Conservation (phyloP, 1,284 basidiomycete species). For the Hypsizygus ulmarius region DNA sequence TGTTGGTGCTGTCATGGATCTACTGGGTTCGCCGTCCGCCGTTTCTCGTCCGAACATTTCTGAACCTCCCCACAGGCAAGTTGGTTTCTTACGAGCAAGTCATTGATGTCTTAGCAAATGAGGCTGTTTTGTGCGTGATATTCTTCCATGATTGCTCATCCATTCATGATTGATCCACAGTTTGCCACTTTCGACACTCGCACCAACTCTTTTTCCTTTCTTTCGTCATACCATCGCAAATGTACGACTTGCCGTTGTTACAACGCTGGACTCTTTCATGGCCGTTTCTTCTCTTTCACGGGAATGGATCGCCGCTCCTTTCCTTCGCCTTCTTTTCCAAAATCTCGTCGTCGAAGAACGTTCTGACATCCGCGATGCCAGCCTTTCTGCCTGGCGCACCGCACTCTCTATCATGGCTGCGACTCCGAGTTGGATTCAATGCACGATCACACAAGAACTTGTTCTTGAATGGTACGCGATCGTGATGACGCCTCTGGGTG, state of each 20-base stretch:
- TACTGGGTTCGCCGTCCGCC: conserved; percentile 61
- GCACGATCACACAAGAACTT: conserved; percentile 49
- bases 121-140: conserved; percentile 60
- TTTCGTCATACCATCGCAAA: conserved; percentile 96
- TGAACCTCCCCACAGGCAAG: conserved; percentile 51
- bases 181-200: conserved; percentile 74
- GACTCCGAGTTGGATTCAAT: conserved; percentile 48
- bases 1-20: conserved; percentile 96
- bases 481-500: conserved; percentile 89
- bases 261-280: conserved; percentile 88
- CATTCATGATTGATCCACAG: conserved; percentile 35
- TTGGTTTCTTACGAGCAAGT: conserved; percentile 82
- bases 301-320: conserved; percentile 80
- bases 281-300: conserved; percentile 70
- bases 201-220: conserved; percentile 92
- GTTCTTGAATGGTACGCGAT: conserved; percentile 83
- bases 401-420: conserved; percentile 58
- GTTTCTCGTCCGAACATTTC: conserved; percentile 2
- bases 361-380: conserved; percentile 78
- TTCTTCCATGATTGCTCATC: conserved; percentile 4
- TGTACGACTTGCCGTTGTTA: conserved; percentile 92
- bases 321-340: conserved; percentile 88
- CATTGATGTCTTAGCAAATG: conserved; percentile 71
- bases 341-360: conserved; percentile 95
- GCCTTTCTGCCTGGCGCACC: conserved; percentile 76